Evolutionary conservation across 495 filamentous ascomycete species (phyloP).

Genomic region (Hypoxylon intermedium): DNA sequence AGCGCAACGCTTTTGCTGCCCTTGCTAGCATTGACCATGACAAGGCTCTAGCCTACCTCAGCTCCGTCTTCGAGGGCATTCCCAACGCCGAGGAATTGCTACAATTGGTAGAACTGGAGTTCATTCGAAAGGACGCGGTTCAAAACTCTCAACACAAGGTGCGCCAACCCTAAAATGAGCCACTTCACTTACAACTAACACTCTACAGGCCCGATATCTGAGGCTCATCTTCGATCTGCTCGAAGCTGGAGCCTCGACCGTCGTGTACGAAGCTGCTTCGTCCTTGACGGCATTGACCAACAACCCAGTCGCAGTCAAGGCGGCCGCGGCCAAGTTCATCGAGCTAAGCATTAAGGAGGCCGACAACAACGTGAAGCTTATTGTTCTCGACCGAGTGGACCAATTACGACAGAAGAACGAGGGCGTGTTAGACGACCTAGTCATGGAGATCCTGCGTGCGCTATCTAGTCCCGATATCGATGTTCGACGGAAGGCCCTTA

Average conservation of each 20-base stretch:
- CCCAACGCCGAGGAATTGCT: slow-evolving; percentile 93
- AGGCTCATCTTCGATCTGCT: slow-evolving; percentile 96
- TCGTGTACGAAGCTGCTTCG: slow-evolving; percentile 98
- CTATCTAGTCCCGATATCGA: slow-evolving; percentile 96
- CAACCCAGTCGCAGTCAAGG: slow-evolving; percentile 98
- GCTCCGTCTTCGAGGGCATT: slow-evolving; percentile 90
- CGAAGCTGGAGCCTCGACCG: slow-evolving; percentile 90
- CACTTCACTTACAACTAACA: slow-evolving; percentile 46
- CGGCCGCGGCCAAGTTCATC: slow-evolving; percentile 93
- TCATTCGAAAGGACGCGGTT: slow-evolving; percentile 96
- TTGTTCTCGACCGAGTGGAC: slow-evolving; percentile 94
- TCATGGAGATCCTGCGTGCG: slow-evolving; percentile 98
- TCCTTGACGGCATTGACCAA: slow-evolving; percentile 92
- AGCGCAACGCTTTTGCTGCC: slow-evolving; percentile 96
- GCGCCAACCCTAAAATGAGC: slow-evolving; percentile 4
- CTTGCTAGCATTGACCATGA: slow-evolving; percentile 90
- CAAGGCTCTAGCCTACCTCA: slow-evolving; percentile 88
- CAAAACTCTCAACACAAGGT: slow-evolving; percentile 94
- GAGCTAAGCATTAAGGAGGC: slow-evolving; percentile 96
- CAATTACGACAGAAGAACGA: slow-evolving; percentile 90
- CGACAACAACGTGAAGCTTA: slow-evolving; percentile 99
- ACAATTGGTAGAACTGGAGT: slow-evolving; percentile 92
- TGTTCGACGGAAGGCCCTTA: slow-evolving; percentile 89
- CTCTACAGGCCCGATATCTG: slow-evolving; percentile 77
- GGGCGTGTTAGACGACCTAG: slow-evolving; percentile 90